Evolutionary conservation across 2,329 filamentous ascomycete species (phyloP), one percentile per base, ranked within the genome.

Genomic region (Cercospora berteroae): DNA sequence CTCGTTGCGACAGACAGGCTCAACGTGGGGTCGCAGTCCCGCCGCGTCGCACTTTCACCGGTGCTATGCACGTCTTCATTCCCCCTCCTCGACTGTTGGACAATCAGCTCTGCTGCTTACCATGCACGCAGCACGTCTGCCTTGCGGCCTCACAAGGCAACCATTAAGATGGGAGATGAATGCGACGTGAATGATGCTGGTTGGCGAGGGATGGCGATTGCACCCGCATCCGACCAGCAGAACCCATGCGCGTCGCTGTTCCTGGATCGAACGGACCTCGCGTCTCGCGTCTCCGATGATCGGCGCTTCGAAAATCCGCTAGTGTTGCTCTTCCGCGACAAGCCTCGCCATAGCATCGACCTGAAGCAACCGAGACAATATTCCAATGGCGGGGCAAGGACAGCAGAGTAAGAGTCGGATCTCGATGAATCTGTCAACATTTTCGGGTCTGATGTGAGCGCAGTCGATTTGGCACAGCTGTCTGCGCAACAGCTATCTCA

Each of bases 401-500:
- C 72, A 73, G 63, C 73, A 75, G 56, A 74, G 73, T 75, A 56
- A 70, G 73, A 68, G 44, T 7, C 12, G 42, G 29, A 29, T 16
- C 18, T 44, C 6, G 10, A 12, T 31, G 23, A 13, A 8, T 48
- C 13, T 29, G 6, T 42, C 57, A 39, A 48, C 25, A n/a, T 33
- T 31, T 52, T 31, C 25, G 6, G 39, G 13, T 31, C 70, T 72
- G 59, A 73, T 67, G 9, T 7, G 42, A 18, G 39, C 7, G 42
- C 74, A 84, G 85, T 92, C 73, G 88, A 91, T 77, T 84, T 99
- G 75, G 88, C 90, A 74, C 88, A 87, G 69, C 90, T 99, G 75
- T 91, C 90, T 74, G 85, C 90, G 27, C 91, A 92, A 72, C 94
- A 97, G 81, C 90, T 99, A 73, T 90, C 88, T 73, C 89, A 93